These are phyloP conservation scores for Colletotrichum ledebouriae DNA, from an alignment of 2,329 filamentous ascomycete species.

Conservation along the genomic window DNA sequence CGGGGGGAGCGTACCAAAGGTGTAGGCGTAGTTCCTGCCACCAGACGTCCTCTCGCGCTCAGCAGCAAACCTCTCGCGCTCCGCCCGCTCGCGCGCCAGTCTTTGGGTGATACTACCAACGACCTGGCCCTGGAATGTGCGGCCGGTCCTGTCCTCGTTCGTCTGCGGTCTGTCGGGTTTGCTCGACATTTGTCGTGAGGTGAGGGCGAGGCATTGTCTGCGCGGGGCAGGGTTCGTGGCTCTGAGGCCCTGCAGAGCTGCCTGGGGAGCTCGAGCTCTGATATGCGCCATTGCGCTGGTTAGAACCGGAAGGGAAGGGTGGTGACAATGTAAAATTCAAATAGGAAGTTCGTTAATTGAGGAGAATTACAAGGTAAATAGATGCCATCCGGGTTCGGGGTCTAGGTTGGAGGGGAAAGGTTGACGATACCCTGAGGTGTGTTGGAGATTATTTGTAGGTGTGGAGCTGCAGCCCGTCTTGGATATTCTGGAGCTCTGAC, in stretches of 20 bases:
- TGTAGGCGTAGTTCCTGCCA: slow-evolving; percentile 64
- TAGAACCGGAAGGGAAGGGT: slow-evolving; percentile 2
- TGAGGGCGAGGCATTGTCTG: slow-evolving; percentile 36
- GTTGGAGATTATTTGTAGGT: slow-evolving; percentile 34
- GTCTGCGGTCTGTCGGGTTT: slow-evolving; percentile 43
- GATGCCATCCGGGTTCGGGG: slow-evolving; percentile 11
- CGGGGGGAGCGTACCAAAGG: slow-evolving; percentile 62
- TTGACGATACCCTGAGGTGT: slow-evolving; percentile 1
- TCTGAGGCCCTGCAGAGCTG: slow-evolving; percentile 50
- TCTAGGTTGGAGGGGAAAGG: slow-evolving; percentile 11
- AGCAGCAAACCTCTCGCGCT: slow-evolving; percentile 63
- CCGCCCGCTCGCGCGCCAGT: slow-evolving; percentile 66
- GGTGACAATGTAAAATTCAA: background rate
- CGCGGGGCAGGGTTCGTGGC: slow-evolving; percentile 42
- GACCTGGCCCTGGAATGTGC: slow-evolving; percentile 70
- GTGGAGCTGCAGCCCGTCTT: slow-evolving; percentile 32
- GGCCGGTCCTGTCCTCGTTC: slow-evolving; percentile 55
- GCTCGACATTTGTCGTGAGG: slow-evolving; percentile 44
- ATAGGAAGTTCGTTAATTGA: background rate
- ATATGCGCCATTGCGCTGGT: slow-evolving; percentile 50
- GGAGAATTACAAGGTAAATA: background rate
- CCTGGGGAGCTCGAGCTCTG: slow-evolving; percentile 50
- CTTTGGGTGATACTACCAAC: slow-evolving; percentile 70
- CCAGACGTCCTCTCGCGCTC: slow-evolving; percentile 53
- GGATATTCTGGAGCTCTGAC: slow-evolving; percentile 41